Conservation (phyloP, 805 yeast species). For the Yamadazyma phyllophila region DNA sequence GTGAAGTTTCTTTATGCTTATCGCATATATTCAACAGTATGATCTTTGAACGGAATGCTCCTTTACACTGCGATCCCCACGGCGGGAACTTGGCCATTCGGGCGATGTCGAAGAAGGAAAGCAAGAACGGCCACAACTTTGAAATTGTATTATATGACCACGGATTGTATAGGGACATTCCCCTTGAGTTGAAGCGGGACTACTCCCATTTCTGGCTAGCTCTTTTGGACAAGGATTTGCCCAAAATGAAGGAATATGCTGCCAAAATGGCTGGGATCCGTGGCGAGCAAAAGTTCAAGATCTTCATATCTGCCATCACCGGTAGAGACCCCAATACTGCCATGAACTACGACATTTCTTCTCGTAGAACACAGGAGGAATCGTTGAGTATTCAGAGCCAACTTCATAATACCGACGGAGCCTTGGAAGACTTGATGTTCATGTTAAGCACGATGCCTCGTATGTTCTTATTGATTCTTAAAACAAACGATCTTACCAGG, state of each 20-base stretch:
- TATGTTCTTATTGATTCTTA: slow-evolving; percentile 78
- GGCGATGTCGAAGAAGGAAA: slow-evolving; percentile 17
- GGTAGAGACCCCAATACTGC: slow-evolving; percentile 87
- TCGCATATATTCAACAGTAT: slow-evolving; percentile 90
- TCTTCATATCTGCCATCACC: slow-evolving; percentile 91
- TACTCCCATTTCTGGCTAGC: slow-evolving; percentile 95
- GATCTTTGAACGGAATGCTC: slow-evolving; percentile 92
- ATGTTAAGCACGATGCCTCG: slow-evolving; percentile 79
- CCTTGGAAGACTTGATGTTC: slow-evolving; percentile 74
- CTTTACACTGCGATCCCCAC: slow-evolving; percentile 97
- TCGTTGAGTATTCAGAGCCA: slow-evolving; percentile 63
- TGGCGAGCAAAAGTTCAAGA: slow-evolving; percentile 70
- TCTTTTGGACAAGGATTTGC: slow-evolving; percentile 65
- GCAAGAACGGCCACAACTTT: slow-evolving; percentile 61
- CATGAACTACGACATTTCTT: slow-evolving; percentile 55
- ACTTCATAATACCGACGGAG: slow-evolving; percentile 54
- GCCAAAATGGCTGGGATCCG: slow-evolving; percentile 72
- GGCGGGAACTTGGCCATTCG: slow-evolving; percentile 93
- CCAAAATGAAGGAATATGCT: slow-evolving; percentile 70
- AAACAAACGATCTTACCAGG: slow-evolving; percentile 92
- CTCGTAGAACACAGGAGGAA: slow-evolving; percentile 59
- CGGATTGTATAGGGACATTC: slow-evolving; percentile 86
- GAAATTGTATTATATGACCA: slow-evolving; percentile 93
- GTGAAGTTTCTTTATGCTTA: slow-evolving; percentile 79
- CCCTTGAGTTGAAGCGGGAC: slow-evolving; percentile 69